Evolutionary conservation across 192 early-diverging fungal species (phyloP), one percentile per base, ranked within the genome.

Genomic region (Diversispora epigaea): DNA sequence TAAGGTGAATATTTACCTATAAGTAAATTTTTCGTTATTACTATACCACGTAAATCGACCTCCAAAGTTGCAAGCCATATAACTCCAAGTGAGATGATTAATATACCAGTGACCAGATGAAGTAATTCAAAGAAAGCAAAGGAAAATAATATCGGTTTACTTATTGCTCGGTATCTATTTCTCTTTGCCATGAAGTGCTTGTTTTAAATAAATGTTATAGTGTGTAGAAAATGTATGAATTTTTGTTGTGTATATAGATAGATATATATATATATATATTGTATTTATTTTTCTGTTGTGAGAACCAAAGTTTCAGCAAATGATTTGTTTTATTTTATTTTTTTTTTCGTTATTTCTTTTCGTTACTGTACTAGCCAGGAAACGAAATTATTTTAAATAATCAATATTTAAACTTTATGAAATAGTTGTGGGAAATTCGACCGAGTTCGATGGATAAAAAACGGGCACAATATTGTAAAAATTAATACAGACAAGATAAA

Each of bases 101-200:
- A 6, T 12, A 2, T 41, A 7, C 71, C 71, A 7, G 55, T 73
- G 7, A 14, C 40, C 2, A 73, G 46, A 61, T 73, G 46, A n/a
- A 40, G 25, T 14, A 73, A 32, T 61, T 73, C 71, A 10, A 73
- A 14, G 21, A 57, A 17, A 19, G 50, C 68, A 55, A 56, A 70
- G 9, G 68, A 56, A 40, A 11, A 21, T 12, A 56, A 8, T 10
- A 56, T n/a, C 14, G 14, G n/a, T 56, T 52, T 52, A 32, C 50
- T 70, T 14, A 70, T 70, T 15, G 47, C 68, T 56, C 32, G 52
- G 32, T 70, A 70, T 21, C 47, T 68, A 6, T 21, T 41, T 7
- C 4, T 41, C 3, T 4, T 32, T 32, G 25, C 25, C 25, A 32
- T 32, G 25, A 32, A 32, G 25, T 32, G 25, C 25, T 32, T 32